Evolutionary conservation across 108 stramenopile genomes (phyloP).

Genomic region (Aurantiochytrium sp.): DNA sequence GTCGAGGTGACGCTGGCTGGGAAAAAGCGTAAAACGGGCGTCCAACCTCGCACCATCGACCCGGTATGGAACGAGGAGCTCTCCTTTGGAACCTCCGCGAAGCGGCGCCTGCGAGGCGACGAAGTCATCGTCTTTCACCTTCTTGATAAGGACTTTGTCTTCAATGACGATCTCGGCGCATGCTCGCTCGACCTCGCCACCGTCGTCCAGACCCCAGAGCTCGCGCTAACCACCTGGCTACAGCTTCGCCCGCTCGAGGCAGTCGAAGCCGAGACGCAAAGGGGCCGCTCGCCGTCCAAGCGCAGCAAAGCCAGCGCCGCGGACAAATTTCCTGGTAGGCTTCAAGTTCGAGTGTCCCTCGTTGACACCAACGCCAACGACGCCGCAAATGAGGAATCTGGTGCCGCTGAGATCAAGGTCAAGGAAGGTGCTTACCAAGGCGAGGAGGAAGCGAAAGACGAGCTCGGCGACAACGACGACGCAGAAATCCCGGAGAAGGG

Average conservation of each 20-base stretch:
- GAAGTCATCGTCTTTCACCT: neutral
- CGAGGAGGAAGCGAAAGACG: neutral
- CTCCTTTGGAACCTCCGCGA: neutral
- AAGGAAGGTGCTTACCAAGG: neutral
- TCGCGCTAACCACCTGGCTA: neutral
- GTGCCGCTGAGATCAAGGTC: neutral
- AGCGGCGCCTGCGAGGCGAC: neutral
- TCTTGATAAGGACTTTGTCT: neutral
- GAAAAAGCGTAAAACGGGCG: neutral
- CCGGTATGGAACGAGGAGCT: slow-evolving; percentile 5
- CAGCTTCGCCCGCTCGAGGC: neutral
- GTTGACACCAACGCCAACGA: no score
- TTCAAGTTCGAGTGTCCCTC: neutral
- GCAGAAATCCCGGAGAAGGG: no score
- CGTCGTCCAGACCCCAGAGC: neutral
- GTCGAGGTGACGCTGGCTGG: neutral
- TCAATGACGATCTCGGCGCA: slow-evolving; percentile 25
- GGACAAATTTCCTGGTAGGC: neutral
- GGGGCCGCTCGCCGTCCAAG: neutral
- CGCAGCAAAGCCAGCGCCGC: neutral
- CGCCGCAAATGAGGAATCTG: no score
- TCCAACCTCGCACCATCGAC: neutral
- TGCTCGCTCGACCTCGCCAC: neutral
- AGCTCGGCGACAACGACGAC: neutral
- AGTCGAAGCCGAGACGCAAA: neutral